Base-by-base conservation (phyloP, 139 green algal genomes). In the Volvox africanus region DNA sequence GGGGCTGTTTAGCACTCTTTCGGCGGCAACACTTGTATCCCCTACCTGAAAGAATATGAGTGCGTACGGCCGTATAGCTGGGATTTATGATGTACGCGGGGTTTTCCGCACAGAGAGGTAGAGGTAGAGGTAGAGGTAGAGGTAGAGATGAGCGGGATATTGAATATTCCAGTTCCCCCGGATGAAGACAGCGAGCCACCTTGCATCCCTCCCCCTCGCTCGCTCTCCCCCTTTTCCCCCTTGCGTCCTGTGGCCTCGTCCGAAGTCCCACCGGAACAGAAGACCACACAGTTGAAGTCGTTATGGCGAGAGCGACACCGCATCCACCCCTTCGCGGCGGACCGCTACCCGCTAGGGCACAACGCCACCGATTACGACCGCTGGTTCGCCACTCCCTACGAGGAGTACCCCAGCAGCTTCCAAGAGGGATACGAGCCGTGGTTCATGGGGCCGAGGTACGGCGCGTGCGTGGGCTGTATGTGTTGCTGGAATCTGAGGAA, bases 341-440 rank as follows among this genome's bases (percentile, higher is more conserved):
- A 89, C 22, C 67, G 33, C 22, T 89, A 89, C 84, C 32, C 84
- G 24, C 67, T 44, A 1, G 84, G 84, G 24, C 84, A 89, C 84
- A 89, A 89, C 84, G 84, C 84, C 32, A 89, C 84, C 5, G 84
- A 89, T 33, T 82, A 37, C 18, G 30, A 44, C 67, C 67, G 61
- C 67, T 89, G 84, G 84, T 82, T 73, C 30, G 37, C 33, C 9
- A 30, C 17, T n/a, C n/a, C n/a, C 0, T 18, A 22, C 6, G 32
- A 75, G 32, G 22, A 68, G 11, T 73, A 73, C 65, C 65, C 65
- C 65, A 73, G 65, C 65, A 12, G 65, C 65, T 73, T 73, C 65
- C 65, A 73, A 28, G 65, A 73, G 65, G 89, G 88, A 50, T 95
- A 93, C 69, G 93, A 95, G 88, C 93, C 93, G 6, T 95, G 93